phyloP scores from a whole-genome alignment of 345 rosid species.

The Isatis tinctoria region DNA sequence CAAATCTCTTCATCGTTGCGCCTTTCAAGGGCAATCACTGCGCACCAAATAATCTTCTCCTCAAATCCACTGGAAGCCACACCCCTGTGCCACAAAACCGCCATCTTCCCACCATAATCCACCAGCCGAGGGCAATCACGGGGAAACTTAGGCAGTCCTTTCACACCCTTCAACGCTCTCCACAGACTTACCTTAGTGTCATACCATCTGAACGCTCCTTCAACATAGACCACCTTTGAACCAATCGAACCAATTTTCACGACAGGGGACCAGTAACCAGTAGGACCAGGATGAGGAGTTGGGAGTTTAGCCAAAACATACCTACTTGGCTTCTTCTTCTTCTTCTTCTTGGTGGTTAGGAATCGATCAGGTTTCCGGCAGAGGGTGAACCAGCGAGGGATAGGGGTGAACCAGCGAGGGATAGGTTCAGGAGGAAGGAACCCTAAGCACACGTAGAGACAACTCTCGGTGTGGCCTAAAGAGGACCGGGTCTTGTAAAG shows the following conservation, averaged over 20 bases:
- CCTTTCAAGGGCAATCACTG: constrained; percentile 50
- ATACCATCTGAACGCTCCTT: constrained; percentile 58
- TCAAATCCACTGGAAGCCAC: constrained; percentile 13
- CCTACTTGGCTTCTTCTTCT: background rate
- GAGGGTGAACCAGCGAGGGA: constrained; percentile 45
- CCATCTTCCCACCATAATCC: constrained; percentile 52
- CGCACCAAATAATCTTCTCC: constrained; percentile 51
- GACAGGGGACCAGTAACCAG: background rate
- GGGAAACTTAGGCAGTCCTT: constrained; percentile 49
- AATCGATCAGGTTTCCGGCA: constrained; percentile 9
- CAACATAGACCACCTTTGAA: too few relatives aligned
- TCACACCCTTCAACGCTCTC: constrained; percentile 47
- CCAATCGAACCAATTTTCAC: constrained; percentile 29
- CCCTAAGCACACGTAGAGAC: constrained; percentile 55
- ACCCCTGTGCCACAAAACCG: constrained; percentile 59
- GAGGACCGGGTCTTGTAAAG: constrained; percentile 48
- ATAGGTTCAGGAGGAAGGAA: constrained; percentile 30
- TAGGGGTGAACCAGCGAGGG: too few relatives aligned
- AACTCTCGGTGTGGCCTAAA: constrained; percentile 30
- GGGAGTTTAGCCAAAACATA: constrained; percentile 24
- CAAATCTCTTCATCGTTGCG: constrained; percentile 36
- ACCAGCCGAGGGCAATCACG: constrained; percentile 34
- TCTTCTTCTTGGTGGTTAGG: constrained; percentile 7
- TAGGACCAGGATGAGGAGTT: constrained; percentile 24
- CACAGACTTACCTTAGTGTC: constrained; percentile 36